Base-by-base conservation (phyloP, 1,284 basidiomycete species). In the Ceratobasidium sp. region DNA sequence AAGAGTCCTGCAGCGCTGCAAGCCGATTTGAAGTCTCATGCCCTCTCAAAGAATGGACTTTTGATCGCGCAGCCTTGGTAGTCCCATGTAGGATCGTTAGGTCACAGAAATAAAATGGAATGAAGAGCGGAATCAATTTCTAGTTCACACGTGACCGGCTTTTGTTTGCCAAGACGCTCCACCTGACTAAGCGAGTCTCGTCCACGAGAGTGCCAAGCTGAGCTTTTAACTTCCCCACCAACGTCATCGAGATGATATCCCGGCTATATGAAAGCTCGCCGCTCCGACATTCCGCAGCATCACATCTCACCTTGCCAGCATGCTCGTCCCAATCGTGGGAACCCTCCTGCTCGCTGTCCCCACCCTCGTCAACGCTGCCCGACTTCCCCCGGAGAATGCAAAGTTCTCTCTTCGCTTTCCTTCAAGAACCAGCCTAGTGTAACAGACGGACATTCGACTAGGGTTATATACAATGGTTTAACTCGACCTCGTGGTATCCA, bases 401-500 rank as follows among this genome's bases (percentile, higher is more conserved):
- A 53, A 33, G 5, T 46, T 10, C 72, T 64, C 26, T 5, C 60
- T 15, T 75, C 72, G 26, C 72, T 75, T 28, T 75, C 72, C 12
- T 78, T 78, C 53, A 56, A 53, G 9, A 42, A 78, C 58, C 23
- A 40, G 60, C 77, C 77, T 10, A 72, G 49, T n/a, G 84, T 82
- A 12, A 83, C 84, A 0, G 69, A 82, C 3, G 86, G 86, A 10
- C 83, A 86, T 71, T 78, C 80, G 13, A 84, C 86, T 20, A 80
- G 80, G 4, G 84, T 86, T 12, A 70, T 87, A 28, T 87, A 86
- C 80, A 85, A 85, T 4, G 86, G 86, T 73, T 83, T 87, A 10
- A 86, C 86, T 0, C 81, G 82, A 1, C 87, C 87, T 12, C 83
- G 87, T 4, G 86, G 86, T 0, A 86, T 88, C 56, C 80, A 83